Conservation (phyloP, 2,329 filamentous ascomycete species). For the Cordyceps pruinosa region DNA sequence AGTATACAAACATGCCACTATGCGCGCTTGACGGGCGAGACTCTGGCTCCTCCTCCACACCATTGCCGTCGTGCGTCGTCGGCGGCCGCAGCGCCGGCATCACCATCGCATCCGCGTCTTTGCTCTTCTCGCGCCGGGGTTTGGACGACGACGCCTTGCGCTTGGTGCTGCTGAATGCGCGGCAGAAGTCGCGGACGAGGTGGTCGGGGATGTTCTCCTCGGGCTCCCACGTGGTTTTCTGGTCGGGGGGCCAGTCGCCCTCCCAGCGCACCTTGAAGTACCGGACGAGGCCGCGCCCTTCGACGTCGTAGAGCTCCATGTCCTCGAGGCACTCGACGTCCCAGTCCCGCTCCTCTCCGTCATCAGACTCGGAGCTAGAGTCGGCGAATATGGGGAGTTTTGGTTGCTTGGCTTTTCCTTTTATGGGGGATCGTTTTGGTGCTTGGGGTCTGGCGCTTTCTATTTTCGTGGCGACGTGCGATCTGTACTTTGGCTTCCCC, state of each 20-base stretch:
- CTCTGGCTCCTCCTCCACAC: background rate
- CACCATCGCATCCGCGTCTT: background rate
- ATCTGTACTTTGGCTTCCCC: background rate
- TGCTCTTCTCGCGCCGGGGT: no score
- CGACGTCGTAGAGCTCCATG: constrained; percentile 31
- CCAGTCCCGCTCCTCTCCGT: constrained; percentile 27
- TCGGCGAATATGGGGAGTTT: background rate
- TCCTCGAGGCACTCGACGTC: constrained; percentile 39
- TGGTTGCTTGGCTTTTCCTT: background rate
- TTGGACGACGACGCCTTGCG: background rate
- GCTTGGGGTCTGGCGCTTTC: background rate
- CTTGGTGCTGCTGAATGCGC: constrained; percentile 13
- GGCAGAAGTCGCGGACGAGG: constrained; percentile 36
- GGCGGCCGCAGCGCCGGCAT: background rate
- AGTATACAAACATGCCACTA: constrained; percentile 8
- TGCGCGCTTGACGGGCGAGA: background rate
- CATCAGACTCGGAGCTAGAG: constrained; percentile 7
- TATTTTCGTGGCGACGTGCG: background rate
- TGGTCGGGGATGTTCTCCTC: constrained; percentile 39
- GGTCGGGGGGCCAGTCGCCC: constrained; percentile 47
- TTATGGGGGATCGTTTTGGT: background rate
- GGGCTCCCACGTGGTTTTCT: constrained; percentile 55
- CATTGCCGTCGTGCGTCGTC: no score
- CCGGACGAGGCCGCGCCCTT: constrained; percentile 29
- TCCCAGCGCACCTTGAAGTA: constrained; percentile 50